Percentiles rank a stretch among this genome's conserved stretches.
These are phyloP conservation scores for Eucalyptus erythrocorys DNA, from an alignment of 345 rosid genomes.

Conservation along the genomic window DNA sequence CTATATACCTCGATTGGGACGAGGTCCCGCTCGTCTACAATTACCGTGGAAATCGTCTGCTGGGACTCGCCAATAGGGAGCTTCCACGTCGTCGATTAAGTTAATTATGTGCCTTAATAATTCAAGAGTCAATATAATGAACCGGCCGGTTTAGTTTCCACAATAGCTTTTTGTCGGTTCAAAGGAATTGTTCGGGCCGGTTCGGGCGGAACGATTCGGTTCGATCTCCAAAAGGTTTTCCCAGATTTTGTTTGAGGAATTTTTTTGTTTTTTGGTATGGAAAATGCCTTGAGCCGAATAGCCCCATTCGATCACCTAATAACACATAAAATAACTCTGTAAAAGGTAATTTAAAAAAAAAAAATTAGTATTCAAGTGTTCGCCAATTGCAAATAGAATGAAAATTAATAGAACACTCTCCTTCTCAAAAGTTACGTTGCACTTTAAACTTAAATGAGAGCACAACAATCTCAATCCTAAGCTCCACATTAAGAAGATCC, in stretches of 20 bases:
- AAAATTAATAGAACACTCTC: no score
- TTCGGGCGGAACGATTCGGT: background rate
- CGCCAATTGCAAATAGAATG: fast-evolving
- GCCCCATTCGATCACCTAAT: no score
- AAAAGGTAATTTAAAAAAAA: no score
- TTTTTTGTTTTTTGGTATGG: no score
- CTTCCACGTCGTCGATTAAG: background rate
- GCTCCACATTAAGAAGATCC: fast-evolving
- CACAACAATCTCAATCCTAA: no score
- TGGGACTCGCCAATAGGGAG: background rate
- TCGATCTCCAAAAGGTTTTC: background rate
- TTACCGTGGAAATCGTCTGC: background rate
- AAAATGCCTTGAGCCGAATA: no score
- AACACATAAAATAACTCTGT: no score
- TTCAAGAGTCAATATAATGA: background rate
- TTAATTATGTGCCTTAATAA: background rate
- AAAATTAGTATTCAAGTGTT: no score
- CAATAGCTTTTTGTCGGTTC: background rate
- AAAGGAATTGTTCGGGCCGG: background rate
- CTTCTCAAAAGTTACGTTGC: no score
- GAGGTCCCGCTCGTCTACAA: background rate
- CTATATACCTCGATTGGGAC: background rate
- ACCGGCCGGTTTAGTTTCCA: background rate
- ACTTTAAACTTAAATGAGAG: no score
- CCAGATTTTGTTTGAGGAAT: background rate